phyloP scores from a whole-genome alignment of 2,329 filamentous ascomycete species.

The Monilinia vaccinii-corymbosi region DNA sequence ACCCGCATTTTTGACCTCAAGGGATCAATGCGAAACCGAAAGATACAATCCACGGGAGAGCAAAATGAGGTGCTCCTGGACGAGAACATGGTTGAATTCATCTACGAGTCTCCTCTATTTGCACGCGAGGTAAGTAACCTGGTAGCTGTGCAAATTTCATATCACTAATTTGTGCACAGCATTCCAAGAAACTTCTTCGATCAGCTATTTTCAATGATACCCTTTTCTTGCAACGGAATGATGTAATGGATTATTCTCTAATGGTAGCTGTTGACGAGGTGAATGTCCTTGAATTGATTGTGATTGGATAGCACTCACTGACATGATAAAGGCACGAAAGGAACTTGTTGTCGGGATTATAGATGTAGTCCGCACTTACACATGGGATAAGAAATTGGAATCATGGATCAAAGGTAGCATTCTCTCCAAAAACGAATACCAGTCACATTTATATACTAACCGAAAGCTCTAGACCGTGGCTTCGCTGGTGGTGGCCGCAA shows the following conservation, averaged over 20 bases:
- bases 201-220: slow-evolving; percentile 97
- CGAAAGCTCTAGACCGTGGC: slow-evolving; percentile 51
- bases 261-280: slow-evolving; percentile 95
- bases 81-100: slow-evolving; percentile 98
- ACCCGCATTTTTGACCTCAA: slow-evolving; percentile 93
- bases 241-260: slow-evolving; percentile 98
- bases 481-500: slow-evolving; percentile 69
- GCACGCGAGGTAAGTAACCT: slow-evolving; percentile 53
- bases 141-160: neutral
- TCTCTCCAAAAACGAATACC: neutral
- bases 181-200: slow-evolving; percentile 87
- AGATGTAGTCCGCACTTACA: slow-evolving; percentile 96
- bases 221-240: slow-evolving; percentile 83
- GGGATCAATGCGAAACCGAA: slow-evolving; percentile 96
- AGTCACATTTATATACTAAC: neutral
- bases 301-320: slow-evolving; percentile 1
- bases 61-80: slow-evolving; percentile 94
- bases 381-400: slow-evolving; percentile 99
- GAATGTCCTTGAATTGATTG: neutral
- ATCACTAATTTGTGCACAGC: slow-evolving; percentile 30
- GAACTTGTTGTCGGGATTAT: slow-evolving; percentile 97
- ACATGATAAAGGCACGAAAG: slow-evolving; percentile 44
- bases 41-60: slow-evolving; percentile 91
- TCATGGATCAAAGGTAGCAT: slow-evolving; percentile 78
- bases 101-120: slow-evolving; percentile 94